phyloP scores from a whole-genome alignment of 768 basidiomycete species.

The Zangia roseola region DNA sequence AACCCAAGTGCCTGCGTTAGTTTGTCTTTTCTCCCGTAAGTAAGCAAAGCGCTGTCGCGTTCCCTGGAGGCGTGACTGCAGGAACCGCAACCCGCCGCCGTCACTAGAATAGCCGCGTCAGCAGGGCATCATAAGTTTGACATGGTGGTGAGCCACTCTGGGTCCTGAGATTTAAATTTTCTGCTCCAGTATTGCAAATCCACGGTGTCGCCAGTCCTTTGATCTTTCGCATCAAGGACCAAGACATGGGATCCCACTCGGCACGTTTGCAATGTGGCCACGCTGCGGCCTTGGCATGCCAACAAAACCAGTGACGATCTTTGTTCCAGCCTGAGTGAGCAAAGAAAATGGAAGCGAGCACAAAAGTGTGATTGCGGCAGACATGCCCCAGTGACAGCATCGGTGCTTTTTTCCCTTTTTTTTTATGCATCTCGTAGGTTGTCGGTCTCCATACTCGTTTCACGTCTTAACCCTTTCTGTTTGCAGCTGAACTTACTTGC shows the following conservation, averaged over 20 bases:
- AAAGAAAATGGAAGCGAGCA: conserved; percentile 24
- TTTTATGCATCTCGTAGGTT: conserved; percentile 11
- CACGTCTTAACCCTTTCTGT: conserved; percentile 19
- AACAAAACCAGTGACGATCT: conserved; percentile 13
- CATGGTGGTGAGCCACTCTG: conserved; percentile 1
- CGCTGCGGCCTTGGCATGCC: conserved; percentile 13
- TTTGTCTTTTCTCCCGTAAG: conserved; percentile 12
- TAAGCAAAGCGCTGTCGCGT: conserved; percentile 9
- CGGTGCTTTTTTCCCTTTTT: conserved; percentile 8
- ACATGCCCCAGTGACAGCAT: conserved; percentile 7
- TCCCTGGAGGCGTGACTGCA: conserved; percentile 9
- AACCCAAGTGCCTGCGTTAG: conserved; percentile 16
- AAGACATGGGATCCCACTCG: too few relatives aligned
- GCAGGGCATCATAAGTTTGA: too few relatives aligned
- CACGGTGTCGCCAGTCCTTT: conserved; percentile 6
- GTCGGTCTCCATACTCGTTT: conserved; percentile 29
- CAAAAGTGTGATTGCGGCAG: conserved; percentile 3
- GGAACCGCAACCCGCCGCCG: conserved; percentile 14
- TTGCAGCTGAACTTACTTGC: conserved; percentile 24
- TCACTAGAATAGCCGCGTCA: conserved; percentile 11
- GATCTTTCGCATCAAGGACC: conserved; percentile 13
- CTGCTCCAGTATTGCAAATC: conserved; percentile 16
- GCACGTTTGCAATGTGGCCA: neutral
- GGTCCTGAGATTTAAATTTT: conserved; percentile 17
- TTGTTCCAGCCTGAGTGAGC: conserved; percentile 10